These are phyloP conservation scores for Plasmopara muralis DNA, from an alignment of 352 stramenopile species.

Conservation along the genomic window DNA sequence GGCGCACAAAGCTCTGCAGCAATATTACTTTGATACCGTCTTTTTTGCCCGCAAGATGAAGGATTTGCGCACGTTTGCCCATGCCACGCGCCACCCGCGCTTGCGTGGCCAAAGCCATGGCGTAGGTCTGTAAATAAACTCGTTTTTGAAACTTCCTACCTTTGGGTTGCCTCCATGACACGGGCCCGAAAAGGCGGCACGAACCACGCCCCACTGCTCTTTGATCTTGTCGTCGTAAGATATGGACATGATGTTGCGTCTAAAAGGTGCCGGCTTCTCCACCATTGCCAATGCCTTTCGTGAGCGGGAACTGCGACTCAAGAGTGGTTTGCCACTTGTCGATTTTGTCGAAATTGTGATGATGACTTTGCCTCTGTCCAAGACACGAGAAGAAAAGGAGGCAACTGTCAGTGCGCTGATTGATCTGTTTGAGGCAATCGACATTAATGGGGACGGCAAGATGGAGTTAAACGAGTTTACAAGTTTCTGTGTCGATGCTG, in stretches of 20 bases:
- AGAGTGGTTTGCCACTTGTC: conserved; percentile 47
- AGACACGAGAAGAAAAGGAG: conserved; percentile 38
- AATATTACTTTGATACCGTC: conserved; percentile 56
- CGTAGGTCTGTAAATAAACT: neutral
- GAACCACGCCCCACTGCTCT: neutral
- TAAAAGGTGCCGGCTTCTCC: conserved; percentile 68
- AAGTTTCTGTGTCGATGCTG: conserved; percentile 80
- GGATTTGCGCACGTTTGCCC: conserved; percentile 29
- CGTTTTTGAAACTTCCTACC: too few species aligned
- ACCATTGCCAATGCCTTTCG: conserved; percentile 72
- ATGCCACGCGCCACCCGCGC: conserved; percentile 19
- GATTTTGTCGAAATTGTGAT: conserved; percentile 83
- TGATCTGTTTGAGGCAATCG: conserved; percentile 82
- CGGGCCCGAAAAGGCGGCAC: too few species aligned
- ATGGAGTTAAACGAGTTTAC: conserved; percentile 87
- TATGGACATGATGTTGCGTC: conserved; percentile 82
- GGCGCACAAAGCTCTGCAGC: conserved; percentile 12
- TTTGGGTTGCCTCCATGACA: too few species aligned
- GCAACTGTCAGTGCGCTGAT: conserved; percentile 53
- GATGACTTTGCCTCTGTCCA: conserved; percentile 39
- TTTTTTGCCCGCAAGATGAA: conserved; percentile 56
- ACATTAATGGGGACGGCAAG: conserved; percentile 80
- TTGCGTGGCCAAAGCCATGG: conserved; percentile 5
- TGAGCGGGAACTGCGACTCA: conserved; percentile 52
- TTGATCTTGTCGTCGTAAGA: conserved; percentile 2